Base-by-base conservation (phyloP, 805 yeast genomes). In the Metschnikowia gelsemii region DNA sequence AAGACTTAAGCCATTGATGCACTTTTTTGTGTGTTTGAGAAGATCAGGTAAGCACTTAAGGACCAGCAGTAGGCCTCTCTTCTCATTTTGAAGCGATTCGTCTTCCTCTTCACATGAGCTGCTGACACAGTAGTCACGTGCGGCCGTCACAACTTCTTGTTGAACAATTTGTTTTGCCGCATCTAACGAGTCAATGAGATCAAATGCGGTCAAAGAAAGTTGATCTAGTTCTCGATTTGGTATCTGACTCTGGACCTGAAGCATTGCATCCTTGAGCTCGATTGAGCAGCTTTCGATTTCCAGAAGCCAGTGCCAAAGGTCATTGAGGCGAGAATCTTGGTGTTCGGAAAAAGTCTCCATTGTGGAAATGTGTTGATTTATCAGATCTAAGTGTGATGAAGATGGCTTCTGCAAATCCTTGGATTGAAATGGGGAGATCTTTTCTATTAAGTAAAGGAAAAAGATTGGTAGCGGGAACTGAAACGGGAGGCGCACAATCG, bases 271-370 rank as follows among this genome's bases (percentile, higher is more conserved):
- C 17, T 31, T 31, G 14, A 35, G 8, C 21, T 35, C 40, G 18
- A 25, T 27, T 6, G 18, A 12, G 25, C 40, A 35, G 11, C 24
- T 21, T 8, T 35, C 40, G 7, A 31, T 29, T 20, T 41, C 27
- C 33, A 31, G 35, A 22, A 25, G 44, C 40, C 40, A 32, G 26
- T 21, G 44, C 44, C 44, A 41, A 16, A 35, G 44, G n/a, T 35
- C 40, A 20, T 23, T 21, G 22, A 35, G 9, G 4, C 28, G 27
- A 13, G 34, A 24, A 13, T 40, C 43, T 17, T 13, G 8, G 20
- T 40, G 29, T 14, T 17, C 22, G 11, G 14, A 19, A 14, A 27
- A 13, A 13, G 3, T n/a, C 3, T 32, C 35, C 35, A 32, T 32
- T 22, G 3, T 20, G 11, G 3, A 29, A 8, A 13, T 8, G n/a